Evolutionary conservation across 371 early-diverging fungal genomes (phyloP).

Genomic region (Catenaria anguillulae): DNA sequence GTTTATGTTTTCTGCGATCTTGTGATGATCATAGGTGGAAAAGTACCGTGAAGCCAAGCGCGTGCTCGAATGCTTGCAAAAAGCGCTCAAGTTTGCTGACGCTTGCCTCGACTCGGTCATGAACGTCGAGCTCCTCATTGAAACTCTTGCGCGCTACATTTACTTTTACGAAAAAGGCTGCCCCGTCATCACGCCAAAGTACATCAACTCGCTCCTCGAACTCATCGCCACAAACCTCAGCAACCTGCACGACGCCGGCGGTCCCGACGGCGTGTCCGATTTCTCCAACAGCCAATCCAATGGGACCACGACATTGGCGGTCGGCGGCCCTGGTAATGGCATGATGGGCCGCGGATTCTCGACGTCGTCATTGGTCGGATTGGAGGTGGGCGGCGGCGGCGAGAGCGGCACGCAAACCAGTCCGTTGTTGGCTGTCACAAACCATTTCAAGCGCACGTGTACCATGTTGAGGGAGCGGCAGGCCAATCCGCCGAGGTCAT

Average conservation of each 20-base stretch:
- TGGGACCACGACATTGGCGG: background rate
- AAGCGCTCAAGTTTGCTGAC: conserved; percentile 79
- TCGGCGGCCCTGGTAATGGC: background rate
- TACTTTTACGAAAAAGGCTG: conserved; percentile 74
- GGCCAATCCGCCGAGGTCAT: background rate
- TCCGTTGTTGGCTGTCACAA: background rate
- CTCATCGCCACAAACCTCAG: conserved; percentile 43
- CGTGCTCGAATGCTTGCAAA: conserved; percentile 69
- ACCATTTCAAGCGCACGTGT: background rate
- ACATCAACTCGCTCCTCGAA: conserved; percentile 76
- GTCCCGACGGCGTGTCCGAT: background rate
- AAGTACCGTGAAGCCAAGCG: conserved; percentile 59
- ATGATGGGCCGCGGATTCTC: background rate
- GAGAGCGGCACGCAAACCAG: background rate
- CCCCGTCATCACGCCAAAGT: conserved; percentile 63
- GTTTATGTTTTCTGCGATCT: no score
- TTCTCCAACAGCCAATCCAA: background rate
- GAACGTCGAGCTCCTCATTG: conserved; percentile 73
- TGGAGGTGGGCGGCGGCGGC: background rate
- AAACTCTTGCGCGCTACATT: conserved; percentile 72
- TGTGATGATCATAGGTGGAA: no score
- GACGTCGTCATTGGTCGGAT: background rate
- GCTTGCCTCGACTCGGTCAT: conserved; percentile 68
- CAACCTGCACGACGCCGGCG: conserved; percentile 2
- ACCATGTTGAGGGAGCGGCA: background rate